Base-by-base conservation (phyloP, 768 basidiomycete species). In the Rossbeevera mucosa region DNA sequence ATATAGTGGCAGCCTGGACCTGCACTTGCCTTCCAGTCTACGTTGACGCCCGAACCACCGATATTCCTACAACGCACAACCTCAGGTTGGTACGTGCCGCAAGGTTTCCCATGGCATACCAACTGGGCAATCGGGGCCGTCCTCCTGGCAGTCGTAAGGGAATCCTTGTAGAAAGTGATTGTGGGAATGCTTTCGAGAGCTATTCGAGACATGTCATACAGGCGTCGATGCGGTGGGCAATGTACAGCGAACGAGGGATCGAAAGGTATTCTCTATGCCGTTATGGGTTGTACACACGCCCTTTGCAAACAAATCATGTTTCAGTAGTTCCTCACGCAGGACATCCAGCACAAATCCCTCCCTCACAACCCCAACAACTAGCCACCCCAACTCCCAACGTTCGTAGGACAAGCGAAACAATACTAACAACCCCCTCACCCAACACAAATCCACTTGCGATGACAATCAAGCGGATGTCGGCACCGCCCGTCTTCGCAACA, bases 391-490 rank as follows among this genome's bases (percentile, higher is more conserved):
- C 72, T 3, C 91, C 93, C 29, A 78, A 77, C 28, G 85, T 90
- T 55, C 83, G 82, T 54, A 96, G 68, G 7, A 85, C 60, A 44
- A 98, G 74, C 13, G 88, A 81, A 25, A 94, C 69, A 43, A 98
- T 78, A 64, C 93, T 94, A 38, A 90, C 75, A 29, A 96, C 84
- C 2, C 95, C 95, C 66, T 98, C 95, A 18, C 95, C 95, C 16
- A 98, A 74, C 22, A 98, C 94, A 66, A 98, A 96, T 3, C 95
- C 95, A 67, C 89, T 92, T 7, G 94, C 95, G 36, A 95, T 76
- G 22, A 97, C 82, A 61, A 98, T 86, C 30, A 94, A 71, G 28
- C 80, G 74, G 52, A 93, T 90, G 53, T 86, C 85, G 51, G 75
- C 74, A 24, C 71, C 71, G 53, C 80, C 77, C 14, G 64, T 59